These are phyloP conservation scores for Planoprotostelium fungivorum DNA, from an alignment of 78 protist genomes.

Conservation along the genomic window DNA sequence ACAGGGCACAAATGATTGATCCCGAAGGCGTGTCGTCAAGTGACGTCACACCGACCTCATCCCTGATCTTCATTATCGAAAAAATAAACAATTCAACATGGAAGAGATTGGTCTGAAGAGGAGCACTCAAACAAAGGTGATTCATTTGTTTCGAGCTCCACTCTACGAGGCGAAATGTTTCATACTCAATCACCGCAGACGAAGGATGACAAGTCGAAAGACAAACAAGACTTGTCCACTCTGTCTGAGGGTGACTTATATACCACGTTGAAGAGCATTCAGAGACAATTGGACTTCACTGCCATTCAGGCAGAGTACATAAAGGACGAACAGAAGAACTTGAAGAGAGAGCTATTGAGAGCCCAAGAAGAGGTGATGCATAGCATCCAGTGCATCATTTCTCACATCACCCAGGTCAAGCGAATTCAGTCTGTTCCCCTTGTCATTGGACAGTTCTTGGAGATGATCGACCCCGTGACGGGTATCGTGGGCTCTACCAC, in stretches of 20 bases:
- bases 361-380: conserved; percentile 94
- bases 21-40: no score
- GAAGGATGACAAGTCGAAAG: not conserved
- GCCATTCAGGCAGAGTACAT: conserved; percentile 91
- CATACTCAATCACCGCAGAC: no score
- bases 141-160: no score
- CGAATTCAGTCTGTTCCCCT: conserved; percentile 99
- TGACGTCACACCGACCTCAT: no score
- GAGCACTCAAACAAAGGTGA: not conserved
- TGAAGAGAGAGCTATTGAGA: conserved; percentile 92
- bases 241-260: conserved; percentile 67
- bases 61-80: no score
- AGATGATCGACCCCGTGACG: conserved; percentile 93
- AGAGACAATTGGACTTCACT: conserved; percentile 80
- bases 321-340: conserved; percentile 89
- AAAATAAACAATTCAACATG: no score
- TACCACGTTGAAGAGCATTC: conserved; percentile 56
- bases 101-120: not conserved
- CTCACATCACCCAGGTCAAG: conserved; percentile 60
- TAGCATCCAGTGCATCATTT: not conserved
- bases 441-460: conserved; percentile 98
- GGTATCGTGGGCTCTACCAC: conserved; percentile 93
- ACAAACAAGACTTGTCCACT: not conserved
- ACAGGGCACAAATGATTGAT: no score
- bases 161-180: no score